Base-by-base conservation (phyloP, 2,329 filamentous ascomycete genomes). In the Dactylellina haptotyla region DNA sequence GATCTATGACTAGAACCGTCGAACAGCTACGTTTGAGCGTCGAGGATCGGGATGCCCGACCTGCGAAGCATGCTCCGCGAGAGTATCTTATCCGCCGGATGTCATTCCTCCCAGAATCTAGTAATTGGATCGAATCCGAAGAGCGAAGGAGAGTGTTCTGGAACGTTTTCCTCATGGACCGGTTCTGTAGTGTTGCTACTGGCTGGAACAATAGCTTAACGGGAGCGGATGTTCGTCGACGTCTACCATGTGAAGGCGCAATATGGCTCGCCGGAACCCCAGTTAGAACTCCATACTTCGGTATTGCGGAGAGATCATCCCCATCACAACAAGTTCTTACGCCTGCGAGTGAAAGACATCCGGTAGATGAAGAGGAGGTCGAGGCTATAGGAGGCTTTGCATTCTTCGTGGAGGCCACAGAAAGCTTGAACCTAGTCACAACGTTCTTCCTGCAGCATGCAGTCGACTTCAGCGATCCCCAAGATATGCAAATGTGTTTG, bases 351-450 rank as follows among this genome's bases (percentile, higher is more conserved):
- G 51, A 64, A 26, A 28, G 58, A 2, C 57, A 58, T 8, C 43
- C 67, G 20, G 39, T 28, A 32, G 51, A 66, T 20, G 54, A 56
- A 10, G 58, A 57, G 2, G 62, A 65, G 28, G 45, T 37, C 6
- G 45, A 80, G 1, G 80, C 81, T 0, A 78, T 84, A 0, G 83
- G 83, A 0, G 82, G 82, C 0, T 84, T 84, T 67, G 83, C 83
- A 0, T 84, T 84, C 50, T 81, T 81, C 6, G 80, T 84, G 8
- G 83, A 84, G 64, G 83, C 83, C 0, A 83, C 83, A 0, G 83
- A 84, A 71, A 83, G 81, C 0, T 76, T 84, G 3, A 84, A 82
- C 48, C 80, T 81, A 0, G 82, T 84, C 0, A 84, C 80, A 0
- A 82, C 80, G 0, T 84, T 82, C 66, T 84, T 85, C 50, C 78